Evolutionary conservation across 192 early-diverging fungal species (phyloP), one percentile per base, ranked within the genome.

Genomic region (Coemansia sp.): DNA sequence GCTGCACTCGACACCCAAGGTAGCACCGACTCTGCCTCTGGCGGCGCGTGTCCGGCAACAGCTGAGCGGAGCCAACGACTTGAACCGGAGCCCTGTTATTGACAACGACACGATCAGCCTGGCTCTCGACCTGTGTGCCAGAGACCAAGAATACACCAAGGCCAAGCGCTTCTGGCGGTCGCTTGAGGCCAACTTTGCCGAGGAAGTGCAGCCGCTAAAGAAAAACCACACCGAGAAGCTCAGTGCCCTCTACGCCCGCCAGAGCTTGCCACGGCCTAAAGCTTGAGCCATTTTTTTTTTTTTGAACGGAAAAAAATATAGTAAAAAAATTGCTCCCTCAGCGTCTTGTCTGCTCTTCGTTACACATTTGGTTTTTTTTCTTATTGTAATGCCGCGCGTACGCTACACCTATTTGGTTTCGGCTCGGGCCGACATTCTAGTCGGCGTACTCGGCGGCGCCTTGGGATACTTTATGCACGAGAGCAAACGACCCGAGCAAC

Each of bases 101-200:
- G 71, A 78, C 38, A 47, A 40, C n/a, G 68, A 64, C 22, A 64
- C 73, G 3, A 29, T 83, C 24, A 73, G 65, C 0, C 59, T 83
- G 49, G 73, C 60, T 2, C 51, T 83, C 22, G 72, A 67, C 1
- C 65, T 83, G 12, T 83, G 80, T 35, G 14, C 32, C 29, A 67
- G 76, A 32, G 80, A 77, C 39, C 31, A 57, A 37, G 61, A 77
- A 69, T 42, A 42, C 8, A 64, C 64, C 39, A 83, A 83, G 66
- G 76, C 71, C 1, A 42, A 70, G n/a, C 80, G 80, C 15, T 78
- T 83, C 58, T 83, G 80, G 80, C 59, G 53, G 39, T 76, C 74
- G 17, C 59, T 82, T 5, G 64, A 76, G 60, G 36, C 31, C 11
- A 60, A 75, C 46, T 76, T 73, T 73, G 36, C 45, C 15, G 27